Evolutionary conservation across 129 eudicot species (phyloP).

Genomic region (Flaveria bidentis): DNA sequence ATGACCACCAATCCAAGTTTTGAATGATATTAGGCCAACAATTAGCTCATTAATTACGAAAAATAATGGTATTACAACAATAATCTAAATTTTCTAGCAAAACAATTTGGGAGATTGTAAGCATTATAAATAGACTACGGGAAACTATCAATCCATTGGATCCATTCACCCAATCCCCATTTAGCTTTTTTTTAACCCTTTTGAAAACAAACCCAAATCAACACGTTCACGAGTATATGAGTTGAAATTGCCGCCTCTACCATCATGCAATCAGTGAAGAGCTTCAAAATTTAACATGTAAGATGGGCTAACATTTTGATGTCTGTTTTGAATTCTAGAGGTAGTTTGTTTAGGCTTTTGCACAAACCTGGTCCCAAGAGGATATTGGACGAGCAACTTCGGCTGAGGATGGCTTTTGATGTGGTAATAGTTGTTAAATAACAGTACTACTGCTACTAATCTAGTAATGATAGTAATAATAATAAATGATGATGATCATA

Average conservation of each 20-base stretch:
- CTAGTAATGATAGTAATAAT: background rate
- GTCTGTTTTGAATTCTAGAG: constrained; percentile 50
- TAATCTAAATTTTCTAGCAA: background rate
- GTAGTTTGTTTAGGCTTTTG: constrained; percentile 80
- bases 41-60: background rate
- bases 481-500: background rate
- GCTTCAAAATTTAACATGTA: background rate
- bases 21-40: background rate
- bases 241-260: constrained; percentile 1
- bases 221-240: background rate
- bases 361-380: constrained; percentile 80
- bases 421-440: constrained; percentile 54
- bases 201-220: background rate
- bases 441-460: background rate
- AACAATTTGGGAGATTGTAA: background rate
- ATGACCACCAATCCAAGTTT: background rate
- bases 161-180: background rate
- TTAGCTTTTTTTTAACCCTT: background rate
- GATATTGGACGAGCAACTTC: constrained; percentile 72
- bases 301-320: constrained; percentile 21
- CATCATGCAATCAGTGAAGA: constrained; percentile 16
- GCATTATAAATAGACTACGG: background rate
- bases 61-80: background rate
- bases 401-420: constrained; percentile 91
- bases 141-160: background rate